Evolutionary conservation across 2,329 filamentous ascomycete genomes (phyloP).

Genomic region (Colletotrichum lentis): DNA sequence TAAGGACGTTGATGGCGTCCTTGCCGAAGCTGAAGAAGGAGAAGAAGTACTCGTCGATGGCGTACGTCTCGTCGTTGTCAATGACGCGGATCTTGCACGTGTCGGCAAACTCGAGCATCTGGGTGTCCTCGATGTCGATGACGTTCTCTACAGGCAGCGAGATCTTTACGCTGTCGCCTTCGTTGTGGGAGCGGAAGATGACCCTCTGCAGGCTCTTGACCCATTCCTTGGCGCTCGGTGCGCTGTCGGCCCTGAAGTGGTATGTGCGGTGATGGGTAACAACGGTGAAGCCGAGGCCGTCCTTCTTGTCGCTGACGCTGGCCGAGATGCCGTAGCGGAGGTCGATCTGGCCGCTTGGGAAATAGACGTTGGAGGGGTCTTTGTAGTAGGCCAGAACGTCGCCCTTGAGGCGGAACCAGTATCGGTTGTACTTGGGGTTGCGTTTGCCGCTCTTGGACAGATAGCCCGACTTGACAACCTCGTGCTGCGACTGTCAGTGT

Average conservation of each 20-base stretch:
- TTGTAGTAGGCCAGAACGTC: conserved; percentile 91
- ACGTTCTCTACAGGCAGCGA: conserved; percentile 88
- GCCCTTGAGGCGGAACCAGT: conserved; percentile 92
- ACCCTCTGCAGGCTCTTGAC: conserved; percentile 92
- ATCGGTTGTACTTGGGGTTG: conserved; percentile 86
- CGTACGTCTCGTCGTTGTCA: conserved; percentile 92
- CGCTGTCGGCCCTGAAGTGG: conserved; percentile 88
- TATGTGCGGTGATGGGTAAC: conserved; percentile 85
- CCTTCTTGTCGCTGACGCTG: conserved; percentile 78
- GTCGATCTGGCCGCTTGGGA: conserved; percentile 90
- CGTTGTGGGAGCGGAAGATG: conserved; percentile 94
- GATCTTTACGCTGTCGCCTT: conserved; percentile 96
- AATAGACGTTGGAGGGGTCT: conserved; percentile 86
- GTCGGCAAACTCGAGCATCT: conserved; percentile 89
- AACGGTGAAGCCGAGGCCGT: conserved; percentile 79
- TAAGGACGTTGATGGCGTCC: conserved; percentile 82
- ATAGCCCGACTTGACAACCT: conserved; percentile 85
- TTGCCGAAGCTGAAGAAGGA: conserved; percentile 90
- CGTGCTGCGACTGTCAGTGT: conserved; percentile 58
- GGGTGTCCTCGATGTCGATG: conserved; percentile 90
- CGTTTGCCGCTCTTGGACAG: conserved; percentile 87
- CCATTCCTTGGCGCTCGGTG: conserved; percentile 92
- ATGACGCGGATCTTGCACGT: conserved; percentile 94
- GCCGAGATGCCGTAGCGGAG: conserved; percentile 90
- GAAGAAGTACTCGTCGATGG: conserved; percentile 98